Evolutionary conservation across 768 basidiomycete species (phyloP).

Genomic region (Kwoniella sp.): DNA sequence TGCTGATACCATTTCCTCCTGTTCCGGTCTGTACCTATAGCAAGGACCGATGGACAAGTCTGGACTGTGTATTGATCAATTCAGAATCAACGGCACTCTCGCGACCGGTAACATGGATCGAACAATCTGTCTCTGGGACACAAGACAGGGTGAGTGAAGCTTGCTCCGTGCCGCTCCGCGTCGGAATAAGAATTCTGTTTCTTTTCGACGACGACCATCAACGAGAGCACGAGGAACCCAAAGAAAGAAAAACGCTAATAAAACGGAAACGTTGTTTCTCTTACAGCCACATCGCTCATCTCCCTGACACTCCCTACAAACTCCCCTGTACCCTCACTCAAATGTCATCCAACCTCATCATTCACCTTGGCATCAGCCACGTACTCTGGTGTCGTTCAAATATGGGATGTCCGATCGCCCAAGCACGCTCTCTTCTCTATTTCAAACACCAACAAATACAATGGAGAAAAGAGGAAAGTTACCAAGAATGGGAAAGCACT

Average conservation of each 20-base stretch:
- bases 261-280: too few species aligned
- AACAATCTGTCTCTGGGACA: conserved; percentile 58
- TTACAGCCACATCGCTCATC: conserved; percentile 54
- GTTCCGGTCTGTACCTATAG: conserved; percentile 30
- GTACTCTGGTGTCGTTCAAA: conserved; percentile 56
- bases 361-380: conserved; percentile 57
- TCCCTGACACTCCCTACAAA: conserved; percentile 55
- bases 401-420: conserved; percentile 59
- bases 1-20: background rate
- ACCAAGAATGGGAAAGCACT: conserved; percentile 51
- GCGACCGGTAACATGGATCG: conserved; percentile 58
- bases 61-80: conserved; percentile 56
- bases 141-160: conserved; percentile 48
- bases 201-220: too few species aligned
- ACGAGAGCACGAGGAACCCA: background rate
- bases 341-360: conserved; percentile 56
- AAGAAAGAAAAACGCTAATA: background rate
- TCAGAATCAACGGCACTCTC: conserved; percentile 50
- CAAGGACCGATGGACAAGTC: conserved; percentile 57
- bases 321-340: conserved; percentile 56
- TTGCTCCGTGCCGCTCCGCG: too few species aligned
- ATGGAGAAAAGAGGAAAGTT: conserved; percentile 32
- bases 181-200: too few species aligned
- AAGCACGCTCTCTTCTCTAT: conserved; percentile 58
- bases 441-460: conserved; percentile 33